These are phyloP conservation scores for Aspergillus caelatus DNA, from an alignment of 2,329 filamentous ascomycete genomes.

Conservation along the genomic window DNA sequence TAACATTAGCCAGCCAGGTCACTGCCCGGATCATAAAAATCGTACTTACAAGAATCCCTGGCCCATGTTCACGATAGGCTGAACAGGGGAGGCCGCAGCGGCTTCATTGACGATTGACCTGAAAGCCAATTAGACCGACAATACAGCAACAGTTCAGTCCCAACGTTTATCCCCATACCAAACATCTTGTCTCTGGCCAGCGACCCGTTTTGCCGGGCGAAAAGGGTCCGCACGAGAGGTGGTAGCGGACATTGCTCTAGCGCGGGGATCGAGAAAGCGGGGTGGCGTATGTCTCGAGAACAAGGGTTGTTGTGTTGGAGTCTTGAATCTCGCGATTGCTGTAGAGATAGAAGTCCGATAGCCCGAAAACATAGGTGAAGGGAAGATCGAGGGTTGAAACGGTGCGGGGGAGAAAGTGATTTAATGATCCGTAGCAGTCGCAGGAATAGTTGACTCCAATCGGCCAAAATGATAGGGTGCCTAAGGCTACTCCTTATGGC, in stretches of 20 bases:
- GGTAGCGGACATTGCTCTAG: constrained; percentile 45
- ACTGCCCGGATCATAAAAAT: neutral
- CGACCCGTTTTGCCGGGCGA: constrained; percentile 51
- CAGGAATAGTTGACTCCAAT: constrained; percentile 3
- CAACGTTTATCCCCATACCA: constrained; percentile 36
- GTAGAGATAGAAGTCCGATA: constrained; percentile 2
- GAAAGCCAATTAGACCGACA: constrained; percentile 16
- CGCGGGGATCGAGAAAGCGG: constrained; percentile 23
- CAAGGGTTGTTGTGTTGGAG: neutral
- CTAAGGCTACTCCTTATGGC: neutral
- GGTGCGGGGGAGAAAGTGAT: constrained; percentile 9
- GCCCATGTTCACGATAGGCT: constrained; percentile 71
- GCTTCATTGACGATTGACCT: constrained; percentile 71
- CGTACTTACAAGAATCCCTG: constrained; percentile 60
- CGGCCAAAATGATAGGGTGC: constrained; percentile 3
- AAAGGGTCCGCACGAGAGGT: constrained; percentile 45
- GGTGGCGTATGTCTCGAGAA: constrained; percentile 14
- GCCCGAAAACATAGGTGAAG: constrained; percentile 6
- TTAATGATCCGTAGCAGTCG: constrained; percentile 2
- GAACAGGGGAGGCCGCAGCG: constrained; percentile 63
- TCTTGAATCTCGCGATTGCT: neutral
- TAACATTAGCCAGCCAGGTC: neutral
- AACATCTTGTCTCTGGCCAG: constrained; percentile 55
- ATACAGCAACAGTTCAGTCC: neutral
- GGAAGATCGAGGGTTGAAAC: neutral